Evolutionary conservation across 345 rosid genomes (phyloP), one percentile per base, ranked within the genome.

Genomic region (Gossypium sturtianum): DNA sequence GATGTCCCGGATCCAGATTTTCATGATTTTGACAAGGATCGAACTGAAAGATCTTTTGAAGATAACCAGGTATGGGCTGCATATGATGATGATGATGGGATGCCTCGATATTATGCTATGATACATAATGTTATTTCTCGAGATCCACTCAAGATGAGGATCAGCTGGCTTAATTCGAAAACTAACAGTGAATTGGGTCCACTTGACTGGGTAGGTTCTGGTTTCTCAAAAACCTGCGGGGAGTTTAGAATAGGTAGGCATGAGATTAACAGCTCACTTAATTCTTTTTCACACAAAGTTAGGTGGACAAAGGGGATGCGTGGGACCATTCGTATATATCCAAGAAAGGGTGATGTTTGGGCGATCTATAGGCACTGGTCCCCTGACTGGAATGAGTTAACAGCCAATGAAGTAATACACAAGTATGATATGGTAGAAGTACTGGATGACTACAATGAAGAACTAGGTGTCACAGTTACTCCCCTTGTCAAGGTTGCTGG

Each of bases 361-460:
- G 92, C 97, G 62, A 70, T 89, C 20, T 89, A 91, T 63, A 81
- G 82, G 75, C 80, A 88, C 56, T 91, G 97, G 97, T 86, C 91
- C 2, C 79, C 82, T 49, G 89, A 83, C 25, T 89, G 93, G 93
- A 87, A 87, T 80, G 85, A 83, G 73, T 78, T 84, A 22, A 72
- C 86, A 49, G 81, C 87, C 2, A 59, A 77, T 3, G 87, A 84
- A 66, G 82, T 82, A 13, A 76, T 82, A 8, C 87, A 81, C 78
- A 76, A 80, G 74, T 89, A 86, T 70, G 93, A 88, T 67, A 75
- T 91, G 78, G 97, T 91, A 44, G 93, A 89, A 82, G 86, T 89
- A n/a, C 79, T 89, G 44, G 90, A 89, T 61, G 92, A 84, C 70
- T 91, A 86, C 43, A 77, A 72, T 71, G 91, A 89, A 74, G 91